Base-by-base conservation (phyloP, 306 rosid species). In the Trifolium subterraneum region DNA sequence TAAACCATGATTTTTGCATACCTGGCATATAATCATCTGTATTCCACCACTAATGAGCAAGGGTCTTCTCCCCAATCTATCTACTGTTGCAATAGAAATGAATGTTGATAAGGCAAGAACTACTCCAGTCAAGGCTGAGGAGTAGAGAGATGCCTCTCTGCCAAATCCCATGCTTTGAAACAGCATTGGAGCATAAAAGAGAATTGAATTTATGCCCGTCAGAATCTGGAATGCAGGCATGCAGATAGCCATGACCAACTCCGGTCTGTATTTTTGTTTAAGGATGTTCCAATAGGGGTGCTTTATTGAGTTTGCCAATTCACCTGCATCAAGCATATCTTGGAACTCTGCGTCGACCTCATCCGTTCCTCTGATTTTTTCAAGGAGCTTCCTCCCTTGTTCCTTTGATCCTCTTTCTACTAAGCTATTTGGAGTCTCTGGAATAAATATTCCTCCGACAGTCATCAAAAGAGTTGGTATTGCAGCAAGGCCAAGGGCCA, bases 161-260 rank as follows among this genome's bases (percentile, higher is more conserved):
- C 84, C 92, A 64, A 93, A 93, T 29, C 97, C 98, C 96, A 93
- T 86, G 81, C 84, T 91, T 70, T 88, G 92, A 75, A 93, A 93
- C 65, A 93, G 69, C 64, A 93, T 87, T 0, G 98, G 97, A 65
- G 98, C 98, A 68, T 92, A 92, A 56, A 90, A 92, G 6, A 92
- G 92, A 45, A 92, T 88, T 5, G 98, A 91, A 56, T 91, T 91
- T 72, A 93, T 86, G 77, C 97, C 96, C 0, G 97, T 93, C 59
- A 93, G 88, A 80, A 93, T 93, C 77, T 93, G 98, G 81, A 93
- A 93, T 2, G 68, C 84, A 4, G 98, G 98, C 97, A 93, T 83
- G 81, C 79, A 87, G 76, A 93, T 87, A 18, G 96, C 93, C 98
- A 93, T 88, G 8, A 89, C 85, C 71, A 93, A 48, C 78, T 93